Percentiles rank a stretch among this genome's conserved stretches.
Conservation (phyloP, 768 basidiomycete species). For the Rossbeevera mucosa region DNA sequence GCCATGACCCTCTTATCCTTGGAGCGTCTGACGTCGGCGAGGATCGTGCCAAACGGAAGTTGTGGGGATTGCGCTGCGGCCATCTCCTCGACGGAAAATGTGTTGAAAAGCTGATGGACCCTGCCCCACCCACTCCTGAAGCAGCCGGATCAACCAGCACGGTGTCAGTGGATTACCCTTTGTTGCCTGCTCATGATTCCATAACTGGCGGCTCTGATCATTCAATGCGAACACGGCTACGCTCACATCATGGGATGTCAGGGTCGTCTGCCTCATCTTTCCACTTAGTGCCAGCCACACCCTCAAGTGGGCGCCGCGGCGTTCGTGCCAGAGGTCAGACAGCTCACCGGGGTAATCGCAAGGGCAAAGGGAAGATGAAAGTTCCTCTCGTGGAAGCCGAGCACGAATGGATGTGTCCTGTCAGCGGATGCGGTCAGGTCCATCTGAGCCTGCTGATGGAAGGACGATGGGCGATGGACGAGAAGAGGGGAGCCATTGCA, state of each 20-base stretch:
- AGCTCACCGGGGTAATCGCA: slow-evolving; percentile 19
- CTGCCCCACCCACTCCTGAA: slow-evolving; percentile 19
- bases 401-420: slow-evolving; percentile 63
- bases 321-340: not conserved
- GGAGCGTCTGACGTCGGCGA: slow-evolving; percentile 44
- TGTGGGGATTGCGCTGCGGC: slow-evolving; percentile 75
- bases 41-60: slow-evolving; percentile 42
- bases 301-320: slow-evolving; percentile 9
- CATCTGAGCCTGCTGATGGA: slow-evolving; percentile 57
- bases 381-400: slow-evolving; percentile 40
- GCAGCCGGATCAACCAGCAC: slow-evolving; percentile 8
- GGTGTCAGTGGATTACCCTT: slow-evolving; percentile 1
- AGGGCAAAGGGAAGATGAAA: slow-evolving; percentile 35
- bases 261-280: slow-evolving; percentile 4
- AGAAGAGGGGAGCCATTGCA: slow-evolving; percentile 36
- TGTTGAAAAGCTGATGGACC: slow-evolving; percentile 52
- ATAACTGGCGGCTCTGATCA: slow-evolving; percentile 21
- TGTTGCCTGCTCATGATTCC: slow-evolving; percentile 27
- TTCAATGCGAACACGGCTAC: slow-evolving; percentile 56
- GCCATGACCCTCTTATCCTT: slow-evolving; percentile 59
- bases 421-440: slow-evolving; percentile 46
- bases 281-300: slow-evolving; percentile 2
- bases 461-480: slow-evolving; percentile 60
- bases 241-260: slow-evolving; percentile 36
- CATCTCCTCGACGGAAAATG: slow-evolving; percentile 80